Evolutionary conservation across 805 yeast species (phyloP), one percentile per base, ranked within the genome.

Genomic region (Wickerhamomyces rabaulensis): DNA sequence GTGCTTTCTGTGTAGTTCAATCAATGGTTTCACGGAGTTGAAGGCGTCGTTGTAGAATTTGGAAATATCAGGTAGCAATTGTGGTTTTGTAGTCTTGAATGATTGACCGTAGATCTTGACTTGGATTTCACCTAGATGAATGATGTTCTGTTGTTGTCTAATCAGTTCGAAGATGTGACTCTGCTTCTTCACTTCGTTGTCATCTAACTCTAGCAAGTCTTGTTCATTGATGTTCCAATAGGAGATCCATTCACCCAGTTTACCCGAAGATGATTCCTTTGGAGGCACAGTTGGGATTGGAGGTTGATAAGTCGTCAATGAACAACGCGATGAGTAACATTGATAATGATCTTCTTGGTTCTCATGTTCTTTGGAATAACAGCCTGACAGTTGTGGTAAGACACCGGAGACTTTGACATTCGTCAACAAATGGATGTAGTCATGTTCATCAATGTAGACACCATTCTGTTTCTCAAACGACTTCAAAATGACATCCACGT

Each of bases 121-220:
- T 44, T 87, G 83, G 3, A 84, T 78, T 50, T 74, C 73, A 2
- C 90, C 83, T 57, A 87, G 75, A 42, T 78, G 80, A 21, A 87
- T 74, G 44, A 84, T 84, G 16, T 79, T 74, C 55, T 84, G 87
- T 53, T 87, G 95, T 41, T 80, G 76, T 46, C 80, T 71, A 25
- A 88, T 78, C 41, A 87, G 66, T 59, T 88, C 96, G 64, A 84
- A 89, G 4, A 87, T 75, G 47, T 82, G 80, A 46, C 87, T 82
- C 60, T 88, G 96, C 33, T 80, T 72, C 55, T 79, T 79, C n/a
- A 80, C 70, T 45, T 79, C 78, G 10, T 64, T 62, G 10, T 74
- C 73, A 44, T 74, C 80, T 8, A 78, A 65, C n/a, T 69, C 74
- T 19, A 70, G 61, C 23, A 82, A 58, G 41, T 80, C 84, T 21